Evolutionary conservation across 1,139 yeast species (phyloP).

Genomic region (Suhomyces bolitotheri): DNA sequence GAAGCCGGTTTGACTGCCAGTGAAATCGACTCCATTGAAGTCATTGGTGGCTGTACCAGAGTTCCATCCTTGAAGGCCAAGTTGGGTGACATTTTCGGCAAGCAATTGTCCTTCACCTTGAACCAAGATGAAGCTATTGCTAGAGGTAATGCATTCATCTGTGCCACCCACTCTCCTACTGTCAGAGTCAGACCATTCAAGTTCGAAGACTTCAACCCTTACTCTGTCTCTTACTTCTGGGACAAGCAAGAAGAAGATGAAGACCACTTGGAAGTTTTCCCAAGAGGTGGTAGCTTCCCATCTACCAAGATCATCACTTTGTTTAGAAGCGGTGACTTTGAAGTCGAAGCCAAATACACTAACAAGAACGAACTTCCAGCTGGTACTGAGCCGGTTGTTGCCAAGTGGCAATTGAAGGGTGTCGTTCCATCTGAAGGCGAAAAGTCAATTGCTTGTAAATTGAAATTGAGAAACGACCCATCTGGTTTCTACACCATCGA

Average conservation of each 20-base stretch:
- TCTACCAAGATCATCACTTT: conserved; percentile 92
- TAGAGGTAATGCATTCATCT: conserved; percentile 97
- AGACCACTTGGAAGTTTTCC: conserved; percentile 94
- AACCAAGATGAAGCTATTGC: conserved; percentile 99
- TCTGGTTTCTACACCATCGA: conserved; percentile 94
- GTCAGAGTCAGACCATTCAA: conserved; percentile 98
- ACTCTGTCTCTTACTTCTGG: conserved; percentile 95
- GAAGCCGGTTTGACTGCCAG: conserved; percentile 70
- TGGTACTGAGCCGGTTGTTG: conserved; percentile 67
- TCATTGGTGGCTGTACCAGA: conserved; percentile 98
- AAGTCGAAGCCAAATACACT: conserved; percentile 84
- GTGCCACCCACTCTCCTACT: conserved; percentile 99
- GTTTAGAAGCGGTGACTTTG: conserved; percentile 88
- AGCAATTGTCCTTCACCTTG: conserved; percentile 88
- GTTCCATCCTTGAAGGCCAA: conserved; percentile 89
- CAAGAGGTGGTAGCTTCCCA: conserved; percentile 90
- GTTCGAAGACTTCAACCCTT: conserved; percentile 91
- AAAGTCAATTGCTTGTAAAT: conserved; percentile 79
- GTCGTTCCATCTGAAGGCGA: conserved; percentile 78
- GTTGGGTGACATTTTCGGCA: conserved; percentile 78
- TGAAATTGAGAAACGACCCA: conserved; percentile 96
- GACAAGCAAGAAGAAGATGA: conserved; percentile 90
- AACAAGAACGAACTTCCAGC: conserved; percentile 70
- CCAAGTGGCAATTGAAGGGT: conserved; percentile 85
- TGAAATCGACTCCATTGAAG: conserved; percentile 87